phyloP scores from a whole-genome alignment of 2,329 filamentous ascomycete species.

The Ceratocystis huliohia region DNA sequence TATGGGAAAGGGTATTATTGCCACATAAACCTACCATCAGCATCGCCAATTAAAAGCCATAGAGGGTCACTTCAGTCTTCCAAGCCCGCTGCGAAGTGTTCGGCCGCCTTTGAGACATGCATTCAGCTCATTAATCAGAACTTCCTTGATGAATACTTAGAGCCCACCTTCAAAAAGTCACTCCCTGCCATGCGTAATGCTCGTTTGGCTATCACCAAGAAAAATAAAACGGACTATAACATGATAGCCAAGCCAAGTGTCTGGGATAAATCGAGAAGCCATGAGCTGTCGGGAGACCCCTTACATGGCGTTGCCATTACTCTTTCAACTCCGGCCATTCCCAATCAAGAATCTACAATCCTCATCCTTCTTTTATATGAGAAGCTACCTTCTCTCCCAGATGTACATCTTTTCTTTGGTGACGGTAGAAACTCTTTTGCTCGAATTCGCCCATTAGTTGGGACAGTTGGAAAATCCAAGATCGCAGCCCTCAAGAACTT shows the following conservation, averaged over 20 bases:
- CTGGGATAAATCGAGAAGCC: constrained; percentile 47
- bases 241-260: constrained; percentile 69
- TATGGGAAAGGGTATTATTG: constrained; percentile 52
- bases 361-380: constrained; percentile 59
- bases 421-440: constrained; percentile 48
- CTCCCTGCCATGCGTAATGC: constrained; percentile 81
- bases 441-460: constrained; percentile 34
- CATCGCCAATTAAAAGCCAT: constrained; percentile 55
- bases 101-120: constrained; percentile 78
- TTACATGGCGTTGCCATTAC: constrained; percentile 42
- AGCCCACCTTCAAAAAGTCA: constrained; percentile 57
- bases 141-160: constrained; percentile 60
- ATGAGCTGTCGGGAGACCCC: constrained; percentile 23
- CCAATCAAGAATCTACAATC: constrained; percentile 48
- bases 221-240: constrained; percentile 58
- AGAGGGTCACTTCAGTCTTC: constrained; percentile 50
- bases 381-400: constrained; percentile 49
- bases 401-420: constrained; percentile 61
- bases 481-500: constrained; percentile 49
- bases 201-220: constrained; percentile 64
- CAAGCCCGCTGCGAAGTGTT: constrained; percentile 72
- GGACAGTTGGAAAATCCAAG: constrained; percentile 33
- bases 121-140: constrained; percentile 51
- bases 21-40: constrained; percentile 65
- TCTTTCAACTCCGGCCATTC: constrained; percentile 41